Evolutionary conservation across 169 alveolate species (phyloP).

Genomic region (Pseudocohnilembus persalinus): DNA sequence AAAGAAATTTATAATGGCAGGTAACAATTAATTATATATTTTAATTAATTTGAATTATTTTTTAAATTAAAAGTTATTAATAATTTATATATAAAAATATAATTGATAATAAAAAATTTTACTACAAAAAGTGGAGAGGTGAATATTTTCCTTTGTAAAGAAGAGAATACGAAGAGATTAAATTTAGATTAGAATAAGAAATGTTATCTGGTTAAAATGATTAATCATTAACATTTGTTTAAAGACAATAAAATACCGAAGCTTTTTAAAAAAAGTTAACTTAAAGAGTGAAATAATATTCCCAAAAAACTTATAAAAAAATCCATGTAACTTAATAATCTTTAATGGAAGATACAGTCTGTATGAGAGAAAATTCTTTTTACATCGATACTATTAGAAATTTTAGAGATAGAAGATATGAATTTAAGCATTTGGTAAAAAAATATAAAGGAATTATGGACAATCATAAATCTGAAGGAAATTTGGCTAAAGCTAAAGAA

Average conservation of each 20-base stretch:
- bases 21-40: neutral
- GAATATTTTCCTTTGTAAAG: slow-evolving; percentile 89
- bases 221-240: slow-evolving; percentile 27
- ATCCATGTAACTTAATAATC: slow-evolving; percentile 74
- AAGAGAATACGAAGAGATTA: slow-evolving; percentile 83
- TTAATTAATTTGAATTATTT: neutral
- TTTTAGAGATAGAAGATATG: slow-evolving; percentile 97
- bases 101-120: too few relatives aligned
- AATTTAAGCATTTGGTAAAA: slow-evolving; percentile 87
- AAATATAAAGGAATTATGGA: slow-evolving; percentile 77
- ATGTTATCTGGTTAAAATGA: slow-evolving; percentile 12
- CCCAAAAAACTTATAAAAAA: slow-evolving; percentile 75
- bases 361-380: slow-evolving; percentile 98
- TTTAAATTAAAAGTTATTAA: too few relatives aligned
- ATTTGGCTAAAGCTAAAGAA: slow-evolving; percentile 81
- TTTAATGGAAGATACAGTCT: slow-evolving; percentile 87
- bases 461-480: slow-evolving; percentile 72
- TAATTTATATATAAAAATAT: slow-evolving; percentile 83
- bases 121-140: slow-evolving; percentile 87
- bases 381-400: slow-evolving; percentile 96
- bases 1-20: slow-evolving; percentile 73
- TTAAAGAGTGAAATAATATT: slow-evolving; percentile 91
- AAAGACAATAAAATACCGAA: slow-evolving; percentile 82
- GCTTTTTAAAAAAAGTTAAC: slow-evolving; percentile 84
- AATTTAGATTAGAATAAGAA: slow-evolving; percentile 46